Evolutionary conservation across 805 yeast species (phyloP), one percentile per base, ranked within the genome.

Genomic region (Saccharomycopsis fermentans): DNA sequence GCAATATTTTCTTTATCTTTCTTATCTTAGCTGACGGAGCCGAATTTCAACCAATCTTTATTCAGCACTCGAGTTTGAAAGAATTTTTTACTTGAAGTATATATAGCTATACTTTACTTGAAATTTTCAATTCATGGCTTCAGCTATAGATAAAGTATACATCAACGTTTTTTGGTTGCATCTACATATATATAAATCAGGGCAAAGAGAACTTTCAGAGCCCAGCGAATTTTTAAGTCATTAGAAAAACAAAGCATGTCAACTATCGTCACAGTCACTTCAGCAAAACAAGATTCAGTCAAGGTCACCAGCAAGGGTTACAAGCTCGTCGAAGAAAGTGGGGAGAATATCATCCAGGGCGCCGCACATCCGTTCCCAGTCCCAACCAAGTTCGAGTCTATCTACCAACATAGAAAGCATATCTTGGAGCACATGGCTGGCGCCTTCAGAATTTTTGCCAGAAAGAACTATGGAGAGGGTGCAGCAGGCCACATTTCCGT

Each of bases 401-500:
- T 77, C 52, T 65, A 69, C 36, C 74, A 72, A 36, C 76, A 83
- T 63, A 72, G 87, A 60, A 72, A 76, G 65, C 81, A 82, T 81
- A 70, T 80, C 58, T 68, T 77, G 54, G 81, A 86, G 67, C 95
- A 88, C 65, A 81, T 86, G 84, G 96, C 96, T 1, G 94, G 84
- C 36, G 91, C 92, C 1, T 88, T 88, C 74, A 77, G 96, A 62
- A 79, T 86, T 1, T 87, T 89, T 69, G 90, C 88, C n/a, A 77
- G 95, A 67, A 81, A 80, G 64, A 89, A 88, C 17, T 88, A 73
- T 70, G 75, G 83, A 17, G 90, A 87, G 69, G 96, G 96, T 16
- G 70, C 82, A 21, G 90, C 96, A 0, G 96, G 96, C 24, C 96
- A 89, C 68, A 88, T 89, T 59, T 85, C 94, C 8, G 78, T 89